phyloP scores from a whole-genome alignment of 106 monocot species.

The Allium sativum region DNA sequence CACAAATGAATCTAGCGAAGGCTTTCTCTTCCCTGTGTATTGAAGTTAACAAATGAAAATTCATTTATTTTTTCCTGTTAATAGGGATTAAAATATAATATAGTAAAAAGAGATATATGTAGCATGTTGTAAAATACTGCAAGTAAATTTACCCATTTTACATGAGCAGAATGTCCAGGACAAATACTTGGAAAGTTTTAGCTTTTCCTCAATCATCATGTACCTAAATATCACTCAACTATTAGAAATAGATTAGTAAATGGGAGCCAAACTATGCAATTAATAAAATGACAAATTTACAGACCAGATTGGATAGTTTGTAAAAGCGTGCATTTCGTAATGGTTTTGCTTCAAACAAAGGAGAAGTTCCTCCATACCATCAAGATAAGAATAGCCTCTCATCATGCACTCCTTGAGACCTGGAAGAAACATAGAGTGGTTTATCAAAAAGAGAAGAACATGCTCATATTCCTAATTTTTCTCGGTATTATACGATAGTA shows the following conservation, averaged over 20 bases:
- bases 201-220: constrained; percentile 84
- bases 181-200: constrained; percentile 75
- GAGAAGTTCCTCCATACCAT: constrained; percentile 78
- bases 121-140: background rate
- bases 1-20: constrained; percentile 45
- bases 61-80: no score
- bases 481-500: no score
- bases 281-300: background rate
- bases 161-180: constrained; percentile 99
- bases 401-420: constrained; percentile 89
- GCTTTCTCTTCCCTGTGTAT: constrained; percentile 62
- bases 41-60: background rate
- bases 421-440: constrained; percentile 16
- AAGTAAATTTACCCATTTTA: constrained; percentile 35
- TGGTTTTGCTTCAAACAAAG: constrained; percentile 49
- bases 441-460: background rate
- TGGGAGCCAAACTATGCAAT: background rate
- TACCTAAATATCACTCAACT: constrained; percentile 43
- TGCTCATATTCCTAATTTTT: no score
- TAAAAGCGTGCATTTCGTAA: constrained; percentile 95
- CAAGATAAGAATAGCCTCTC: constrained; percentile 60
- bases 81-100: background rate
- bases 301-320: constrained; percentile 95
- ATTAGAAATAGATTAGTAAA: no score
- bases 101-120: background rate